phyloP scores from a whole-genome alignment of 306 rosid species.

The Castanospermum australe region DNA sequence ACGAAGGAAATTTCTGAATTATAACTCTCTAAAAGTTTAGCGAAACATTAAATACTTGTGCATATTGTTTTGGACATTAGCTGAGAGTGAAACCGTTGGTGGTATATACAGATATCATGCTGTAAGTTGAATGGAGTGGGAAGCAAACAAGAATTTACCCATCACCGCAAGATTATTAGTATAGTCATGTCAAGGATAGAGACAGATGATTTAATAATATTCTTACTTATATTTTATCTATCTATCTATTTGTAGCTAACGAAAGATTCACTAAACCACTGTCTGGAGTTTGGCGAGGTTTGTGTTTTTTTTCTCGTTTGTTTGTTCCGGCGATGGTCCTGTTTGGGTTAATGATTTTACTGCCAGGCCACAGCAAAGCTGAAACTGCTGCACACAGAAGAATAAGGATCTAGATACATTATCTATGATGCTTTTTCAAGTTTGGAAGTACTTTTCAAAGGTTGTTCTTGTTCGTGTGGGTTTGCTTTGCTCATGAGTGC shows the following conservation, averaged over 20 bases:
- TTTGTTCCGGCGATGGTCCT: neutral
- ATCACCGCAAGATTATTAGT: conserved; percentile 6
- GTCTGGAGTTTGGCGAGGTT: conserved; percentile 8
- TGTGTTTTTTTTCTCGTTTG: neutral
- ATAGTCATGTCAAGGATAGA: conserved; percentile 30
- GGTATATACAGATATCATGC: neutral
- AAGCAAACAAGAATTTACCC: conserved; percentile 16
- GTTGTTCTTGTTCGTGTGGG: conserved; percentile 55
- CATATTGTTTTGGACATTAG: neutral
- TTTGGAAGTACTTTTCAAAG: conserved; percentile 41
- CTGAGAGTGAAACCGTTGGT: neutral
- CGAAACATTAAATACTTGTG: neutral
- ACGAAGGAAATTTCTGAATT: conserved; percentile 7
- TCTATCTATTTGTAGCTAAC: neutral
- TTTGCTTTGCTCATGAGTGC: conserved; percentile 48
- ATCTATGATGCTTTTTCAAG: conserved; percentile 40
- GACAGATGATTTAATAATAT: conserved; percentile 6
- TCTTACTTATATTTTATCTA: neutral
- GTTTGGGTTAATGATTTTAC: conserved; percentile 25
- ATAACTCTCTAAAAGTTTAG: neutral
- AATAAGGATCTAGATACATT: conserved; percentile 10
- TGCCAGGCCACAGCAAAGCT: conserved; percentile 13
- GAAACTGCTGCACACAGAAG: conserved; percentile 22
- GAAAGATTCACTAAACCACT: conserved; percentile 13
- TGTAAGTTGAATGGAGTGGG: neutral